Evolutionary conservation across 1,284 basidiomycete species (phyloP).

Genomic region (Boletus sp.): DNA sequence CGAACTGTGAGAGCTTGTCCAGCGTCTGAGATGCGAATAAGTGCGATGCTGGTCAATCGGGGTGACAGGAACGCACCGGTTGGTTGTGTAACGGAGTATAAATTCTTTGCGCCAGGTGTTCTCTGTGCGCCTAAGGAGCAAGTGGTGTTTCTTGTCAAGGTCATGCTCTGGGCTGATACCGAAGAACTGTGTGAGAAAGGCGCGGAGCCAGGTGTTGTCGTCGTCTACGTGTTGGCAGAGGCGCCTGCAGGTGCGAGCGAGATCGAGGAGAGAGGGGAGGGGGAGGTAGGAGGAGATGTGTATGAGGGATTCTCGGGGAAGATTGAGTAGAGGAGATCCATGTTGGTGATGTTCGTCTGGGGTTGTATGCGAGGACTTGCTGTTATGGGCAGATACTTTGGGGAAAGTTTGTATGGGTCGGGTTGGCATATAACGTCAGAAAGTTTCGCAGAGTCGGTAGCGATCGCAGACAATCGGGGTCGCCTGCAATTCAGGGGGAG

Average conservation of each 20-base stretch:
- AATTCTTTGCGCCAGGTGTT: slow-evolving; percentile 69
- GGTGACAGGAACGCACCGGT: slow-evolving; percentile 41
- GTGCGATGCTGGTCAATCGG: not conserved
- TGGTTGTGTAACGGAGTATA: slow-evolving; percentile 48
- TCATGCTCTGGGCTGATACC: slow-evolving; percentile 61
- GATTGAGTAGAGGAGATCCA: slow-evolving; percentile 47
- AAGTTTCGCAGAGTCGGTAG: slow-evolving; percentile 4
- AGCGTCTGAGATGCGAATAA: slow-evolving; percentile 48
- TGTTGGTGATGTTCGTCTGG: slow-evolving; percentile 37
- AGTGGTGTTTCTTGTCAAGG: slow-evolving; percentile 38
- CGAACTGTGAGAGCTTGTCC: slow-evolving; percentile 62
- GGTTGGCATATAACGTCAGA: slow-evolving; percentile 31
- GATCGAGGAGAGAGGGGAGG: slow-evolving; percentile 57
- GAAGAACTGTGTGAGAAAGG: slow-evolving; percentile 71
- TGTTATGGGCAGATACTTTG: slow-evolving; percentile 12
- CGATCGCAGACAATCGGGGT: slow-evolving; percentile 26
- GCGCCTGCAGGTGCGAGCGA: slow-evolving; percentile 51
- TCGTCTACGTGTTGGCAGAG: slow-evolving; percentile 68
- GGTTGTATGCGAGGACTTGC: not conserved
- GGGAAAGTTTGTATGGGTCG: slow-evolving; percentile 17
- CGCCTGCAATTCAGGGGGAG: slow-evolving; percentile 24
- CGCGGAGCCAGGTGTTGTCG: slow-evolving; percentile 81
- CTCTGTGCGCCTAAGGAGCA: slow-evolving; percentile 57
- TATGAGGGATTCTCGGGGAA: slow-evolving; percentile 73
- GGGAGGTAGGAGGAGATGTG: slow-evolving; percentile 77